phyloP scores from a whole-genome alignment of 192 early-diverging fungal species.

The Mortierella claussenii region DNA sequence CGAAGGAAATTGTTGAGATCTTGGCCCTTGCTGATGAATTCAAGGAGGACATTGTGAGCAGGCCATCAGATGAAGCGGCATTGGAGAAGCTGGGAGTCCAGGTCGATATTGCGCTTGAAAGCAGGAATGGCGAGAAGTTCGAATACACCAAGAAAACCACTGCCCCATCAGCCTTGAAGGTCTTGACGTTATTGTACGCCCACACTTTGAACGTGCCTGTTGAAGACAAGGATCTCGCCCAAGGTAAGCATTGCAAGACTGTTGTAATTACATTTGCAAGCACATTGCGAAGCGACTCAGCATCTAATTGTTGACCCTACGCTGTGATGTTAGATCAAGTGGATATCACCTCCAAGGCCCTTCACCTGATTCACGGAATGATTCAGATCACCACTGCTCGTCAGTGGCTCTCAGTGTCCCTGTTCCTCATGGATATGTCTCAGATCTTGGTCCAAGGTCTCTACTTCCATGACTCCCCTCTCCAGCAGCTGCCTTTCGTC shows the following conservation, averaged over 20 bases:
- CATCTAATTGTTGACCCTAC: no score
- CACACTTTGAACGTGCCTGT: conserved; percentile 84
- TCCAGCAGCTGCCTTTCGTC: conserved; percentile 89
- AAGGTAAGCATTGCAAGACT: conserved; percentile 23
- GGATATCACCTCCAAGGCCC: conserved; percentile 77
- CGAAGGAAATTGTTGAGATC: conserved; percentile 79
- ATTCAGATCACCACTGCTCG: conserved; percentile 88
- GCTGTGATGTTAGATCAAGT: conserved; percentile 76
- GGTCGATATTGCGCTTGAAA: conserved; percentile 66
- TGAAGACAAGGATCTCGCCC: conserved; percentile 57
- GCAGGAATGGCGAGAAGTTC: conserved; percentile 67
- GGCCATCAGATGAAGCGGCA: conserved; percentile 57
- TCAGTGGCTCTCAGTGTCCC: conserved; percentile 82
- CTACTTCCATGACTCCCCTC: conserved; percentile 77
- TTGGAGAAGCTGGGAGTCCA: conserved; percentile 55
- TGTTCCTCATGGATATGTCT: conserved; percentile 81
- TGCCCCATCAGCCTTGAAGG: conserved; percentile 68
- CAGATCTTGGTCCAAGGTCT: conserved; percentile 93
- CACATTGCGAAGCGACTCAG: no score
- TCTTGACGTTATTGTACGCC: conserved; percentile 81
- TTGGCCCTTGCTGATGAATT: conserved; percentile 83
- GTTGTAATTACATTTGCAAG: no score
- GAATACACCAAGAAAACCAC: conserved; percentile 69
- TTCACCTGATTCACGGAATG: conserved; percentile 86
- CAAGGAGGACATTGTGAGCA: conserved; percentile 57